Evolutionary conservation across 176 grass and related monocot species (phyloP).

Genomic region (Aegilops speltoides): DNA sequence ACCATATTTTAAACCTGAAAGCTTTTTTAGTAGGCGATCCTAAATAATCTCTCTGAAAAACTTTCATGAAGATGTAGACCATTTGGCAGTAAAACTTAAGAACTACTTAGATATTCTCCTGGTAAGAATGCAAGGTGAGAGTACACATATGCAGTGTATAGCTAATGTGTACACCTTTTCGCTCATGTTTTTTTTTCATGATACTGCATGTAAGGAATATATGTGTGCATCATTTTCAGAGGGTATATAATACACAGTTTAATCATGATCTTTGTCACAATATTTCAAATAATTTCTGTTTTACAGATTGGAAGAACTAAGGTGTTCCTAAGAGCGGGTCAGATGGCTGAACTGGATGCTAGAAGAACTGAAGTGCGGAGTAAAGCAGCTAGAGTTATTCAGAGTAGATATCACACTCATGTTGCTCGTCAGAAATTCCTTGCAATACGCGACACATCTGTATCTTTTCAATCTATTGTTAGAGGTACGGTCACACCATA

Average conservation of each 20-base stretch:
- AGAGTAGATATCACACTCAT: conserved; percentile 71
- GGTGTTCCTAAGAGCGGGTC: conserved; percentile 92
- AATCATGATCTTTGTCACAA: background rate
- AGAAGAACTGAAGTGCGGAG: conserved; percentile 81
- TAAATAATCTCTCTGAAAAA: background rate
- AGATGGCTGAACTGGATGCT: conserved; percentile 98
- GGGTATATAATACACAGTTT: background rate
- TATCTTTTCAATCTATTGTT: conserved; percentile 66
- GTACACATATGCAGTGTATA: background rate
- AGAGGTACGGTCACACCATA: conserved; percentile 55
- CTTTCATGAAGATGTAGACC: background rate
- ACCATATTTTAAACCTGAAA: background rate
- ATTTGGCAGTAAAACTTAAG: background rate
- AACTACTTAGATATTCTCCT: conserved; percentile 5
- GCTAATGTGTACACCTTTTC: background rate
- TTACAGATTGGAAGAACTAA: conserved; percentile 93
- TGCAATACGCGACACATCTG: conserved; percentile 39
- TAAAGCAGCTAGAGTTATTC: conserved; percentile 66
- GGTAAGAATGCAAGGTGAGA: conserved; percentile 4
- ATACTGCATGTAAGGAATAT: background rate
- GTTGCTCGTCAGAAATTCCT: conserved; percentile 59
- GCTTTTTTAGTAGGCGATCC: background rate
- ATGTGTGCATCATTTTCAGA: background rate
- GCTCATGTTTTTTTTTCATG: conserved; percentile 13
- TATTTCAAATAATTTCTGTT: conserved; percentile 26